Evolutionary conservation across 2,329 filamentous ascomycete genomes (phyloP).

Genomic region (Paraphaeosphaeria minitans): DNA sequence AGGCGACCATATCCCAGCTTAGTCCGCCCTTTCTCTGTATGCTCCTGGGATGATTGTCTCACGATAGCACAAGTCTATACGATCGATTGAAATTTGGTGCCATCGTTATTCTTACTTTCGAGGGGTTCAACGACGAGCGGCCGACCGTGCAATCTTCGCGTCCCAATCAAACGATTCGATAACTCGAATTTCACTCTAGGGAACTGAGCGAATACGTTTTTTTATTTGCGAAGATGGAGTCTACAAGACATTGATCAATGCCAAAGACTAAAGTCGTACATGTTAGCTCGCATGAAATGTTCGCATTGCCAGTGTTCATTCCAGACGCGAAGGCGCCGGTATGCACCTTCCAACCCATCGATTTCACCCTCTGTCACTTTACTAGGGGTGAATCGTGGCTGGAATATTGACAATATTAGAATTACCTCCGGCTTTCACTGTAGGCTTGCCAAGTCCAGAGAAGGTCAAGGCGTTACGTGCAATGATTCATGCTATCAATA

Average conservation of each 20-base stretch:
- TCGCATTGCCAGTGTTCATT: slow-evolving; percentile 64
- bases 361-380: no score
- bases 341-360: slow-evolving; percentile 14
- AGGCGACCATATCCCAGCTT: not conserved
- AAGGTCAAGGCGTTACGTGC: not conserved
- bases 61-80: not conserved
- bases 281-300: slow-evolving; percentile 68
- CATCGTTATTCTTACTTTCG: not conserved
- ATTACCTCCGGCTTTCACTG: not conserved
- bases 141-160: no score
- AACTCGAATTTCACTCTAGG: no score
- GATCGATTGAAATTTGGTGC: not conserved
- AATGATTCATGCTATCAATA: not conserved
- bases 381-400: not conserved
- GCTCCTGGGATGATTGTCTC: no score
- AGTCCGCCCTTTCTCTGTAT: no score
- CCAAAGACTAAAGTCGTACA: slow-evolving; percentile 59
- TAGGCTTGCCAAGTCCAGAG: not conserved
- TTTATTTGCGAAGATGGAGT: no score
- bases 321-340: slow-evolving; percentile 17
- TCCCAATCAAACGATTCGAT: no score
- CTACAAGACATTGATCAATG: no score
- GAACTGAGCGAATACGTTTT: no score
- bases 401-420: not conserved
- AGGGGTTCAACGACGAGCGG: no score